A percentile compares a stretch with the other conserved stretches of the same genome.
Conservation (phyloP, 345 rosid genomes). For the Erysimum cheiranthoides region DNA sequence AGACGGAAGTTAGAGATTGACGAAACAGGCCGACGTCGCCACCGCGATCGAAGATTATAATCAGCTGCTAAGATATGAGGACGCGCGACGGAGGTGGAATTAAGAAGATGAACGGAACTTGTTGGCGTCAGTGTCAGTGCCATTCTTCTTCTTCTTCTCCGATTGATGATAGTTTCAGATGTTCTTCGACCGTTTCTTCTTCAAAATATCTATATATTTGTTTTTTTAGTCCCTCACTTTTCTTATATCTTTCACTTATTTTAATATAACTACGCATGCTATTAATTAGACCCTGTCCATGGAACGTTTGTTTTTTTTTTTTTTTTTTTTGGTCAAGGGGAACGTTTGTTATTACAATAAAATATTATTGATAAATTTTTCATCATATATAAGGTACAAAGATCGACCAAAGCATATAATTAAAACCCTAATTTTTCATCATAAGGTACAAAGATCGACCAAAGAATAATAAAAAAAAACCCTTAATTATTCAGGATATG, state of each 20-base stretch:
- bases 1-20: constrained; percentile 31
- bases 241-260: neutral
- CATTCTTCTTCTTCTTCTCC: constrained; percentile 33
- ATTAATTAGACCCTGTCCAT: neutral
- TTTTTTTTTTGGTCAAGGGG: too few relatives aligned
- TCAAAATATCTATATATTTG: constrained; percentile 18
- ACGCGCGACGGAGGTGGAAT: constrained; percentile 32
- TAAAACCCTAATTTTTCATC: neutral
- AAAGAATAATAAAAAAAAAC: constrained; percentile 4
- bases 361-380: neutral
- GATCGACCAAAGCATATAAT: neutral
- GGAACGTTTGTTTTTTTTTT: neutral
- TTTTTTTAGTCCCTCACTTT: constrained; percentile 6
- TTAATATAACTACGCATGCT: neutral
- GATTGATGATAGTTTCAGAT: neutral
- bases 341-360: neutral
- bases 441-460: neutral
- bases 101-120: constrained; percentile 40
- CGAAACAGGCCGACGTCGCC: constrained; percentile 25
- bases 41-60: constrained; percentile 24
- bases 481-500: neutral
- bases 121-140: constrained; percentile 22
- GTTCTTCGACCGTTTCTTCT: constrained; percentile 37
- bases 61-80: constrained; percentile 19
- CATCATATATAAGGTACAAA: neutral